These are phyloP conservation scores for Umbelopsis vinacea DNA, from an alignment of 192 early-diverging fungal species.

Conservation along the genomic window DNA sequence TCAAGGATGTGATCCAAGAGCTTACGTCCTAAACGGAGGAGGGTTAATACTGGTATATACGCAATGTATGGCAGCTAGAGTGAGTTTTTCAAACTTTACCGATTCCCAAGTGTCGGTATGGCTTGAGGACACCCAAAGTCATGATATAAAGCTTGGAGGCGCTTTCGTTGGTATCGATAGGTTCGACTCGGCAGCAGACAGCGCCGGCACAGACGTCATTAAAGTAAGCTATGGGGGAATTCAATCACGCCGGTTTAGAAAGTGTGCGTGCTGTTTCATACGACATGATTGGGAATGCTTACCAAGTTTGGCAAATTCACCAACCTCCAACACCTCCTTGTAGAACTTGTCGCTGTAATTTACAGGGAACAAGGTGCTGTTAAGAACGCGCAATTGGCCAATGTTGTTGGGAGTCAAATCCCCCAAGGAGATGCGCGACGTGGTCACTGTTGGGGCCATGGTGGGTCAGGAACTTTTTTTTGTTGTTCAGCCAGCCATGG, in stretches of 20 bases:
- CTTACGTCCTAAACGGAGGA: slow-evolving; percentile 52
- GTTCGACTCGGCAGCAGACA: slow-evolving; percentile 81
- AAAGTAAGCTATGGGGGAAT: slow-evolving; percentile 59
- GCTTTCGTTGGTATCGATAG: slow-evolving; percentile 41
- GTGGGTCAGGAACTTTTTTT: slow-evolving; percentile 1
- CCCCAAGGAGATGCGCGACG: slow-evolving; percentile 48
- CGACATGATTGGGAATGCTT: slow-evolving; percentile 20
- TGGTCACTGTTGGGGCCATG: slow-evolving; percentile 20
- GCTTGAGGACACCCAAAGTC: slow-evolving; percentile 90
- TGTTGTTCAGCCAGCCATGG: background rate
- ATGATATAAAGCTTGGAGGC: slow-evolving; percentile 78
- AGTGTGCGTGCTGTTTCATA: background rate
- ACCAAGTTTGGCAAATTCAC: slow-evolving; percentile 75
- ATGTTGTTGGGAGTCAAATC: slow-evolving; percentile 66
- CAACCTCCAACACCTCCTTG: slow-evolving; percentile 66
- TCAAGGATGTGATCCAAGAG: slow-evolving; percentile 64
- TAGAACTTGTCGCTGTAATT: slow-evolving; percentile 82
- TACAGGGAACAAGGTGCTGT: slow-evolving; percentile 87
- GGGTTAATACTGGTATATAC: background rate
- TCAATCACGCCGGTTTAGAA: background rate
- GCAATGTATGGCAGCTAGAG: background rate
- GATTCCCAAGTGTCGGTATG: slow-evolving; percentile 79
- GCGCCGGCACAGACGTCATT: slow-evolving; percentile 77
- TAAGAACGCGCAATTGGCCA: slow-evolving; percentile 71
- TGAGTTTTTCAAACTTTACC: slow-evolving; percentile 51